phyloP scores from a whole-genome alignment of 257 asterid genomes.

The Cinchona pubescens region DNA sequence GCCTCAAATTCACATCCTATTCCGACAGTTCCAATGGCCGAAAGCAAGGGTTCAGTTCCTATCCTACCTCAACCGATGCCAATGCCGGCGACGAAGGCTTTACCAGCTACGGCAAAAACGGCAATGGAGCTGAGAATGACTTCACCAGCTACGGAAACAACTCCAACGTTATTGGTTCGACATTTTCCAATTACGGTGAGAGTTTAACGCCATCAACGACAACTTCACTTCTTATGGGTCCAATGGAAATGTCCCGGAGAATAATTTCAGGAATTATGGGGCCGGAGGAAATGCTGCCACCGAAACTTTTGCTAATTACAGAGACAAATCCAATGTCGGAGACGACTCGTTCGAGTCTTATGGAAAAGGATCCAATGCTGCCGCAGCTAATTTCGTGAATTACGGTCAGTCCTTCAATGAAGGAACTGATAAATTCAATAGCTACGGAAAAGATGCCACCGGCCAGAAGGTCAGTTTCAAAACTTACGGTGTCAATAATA shows the following conservation, averaged over 20 bases:
- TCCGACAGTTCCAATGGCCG: conserved; percentile 59
- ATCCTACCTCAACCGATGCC: conserved; percentile 41
- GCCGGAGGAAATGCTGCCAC: conserved; percentile 51
- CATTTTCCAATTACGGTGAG: conserved; percentile 64
- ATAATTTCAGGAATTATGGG: conserved; percentile 59
- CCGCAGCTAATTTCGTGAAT: conserved; percentile 38
- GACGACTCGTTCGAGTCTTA: conserved; percentile 68
- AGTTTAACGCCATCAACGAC: conserved; percentile 43
- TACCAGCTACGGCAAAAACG: conserved; percentile 67
- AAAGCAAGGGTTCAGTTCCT: conserved; percentile 40
- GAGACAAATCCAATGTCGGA: conserved; percentile 77
- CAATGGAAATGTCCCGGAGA: conserved; percentile 51
- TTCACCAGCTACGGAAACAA: conserved; percentile 59
- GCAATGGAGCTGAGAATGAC: conserved; percentile 52
- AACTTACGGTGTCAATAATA: conserved; percentile 55
- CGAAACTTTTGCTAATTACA: conserved; percentile 57
- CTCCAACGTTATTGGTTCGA: conserved; percentile 64
- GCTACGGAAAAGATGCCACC: conserved; percentile 47
- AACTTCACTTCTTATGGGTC: conserved; percentile 60
- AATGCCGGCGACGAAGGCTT: conserved; percentile 61
- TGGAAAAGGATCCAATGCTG: conserved; percentile 52
- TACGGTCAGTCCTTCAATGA: conserved; percentile 75
- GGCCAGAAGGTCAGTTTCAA: conserved; percentile 39
- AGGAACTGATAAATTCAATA: conserved; percentile 67
- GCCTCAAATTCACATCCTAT: conserved; percentile 58